phyloP scores from a whole-genome alignment of 345 rosid species.

The Luvunga scandens region DNA sequence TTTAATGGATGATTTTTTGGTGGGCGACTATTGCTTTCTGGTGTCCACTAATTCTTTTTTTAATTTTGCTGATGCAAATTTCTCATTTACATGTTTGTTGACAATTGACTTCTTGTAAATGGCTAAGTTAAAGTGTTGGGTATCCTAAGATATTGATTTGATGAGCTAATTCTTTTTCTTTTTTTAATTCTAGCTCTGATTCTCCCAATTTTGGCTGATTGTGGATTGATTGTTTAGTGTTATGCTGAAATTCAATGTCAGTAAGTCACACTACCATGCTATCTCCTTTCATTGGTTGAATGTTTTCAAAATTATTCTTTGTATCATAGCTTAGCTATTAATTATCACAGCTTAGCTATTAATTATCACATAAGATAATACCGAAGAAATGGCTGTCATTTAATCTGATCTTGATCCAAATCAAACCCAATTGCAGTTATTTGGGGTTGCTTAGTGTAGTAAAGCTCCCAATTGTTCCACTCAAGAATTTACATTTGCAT shows the following conservation, averaged over 20 bases:
- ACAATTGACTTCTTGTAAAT: slow-evolving; percentile 4
- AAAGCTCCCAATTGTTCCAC: neutral
- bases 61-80: slow-evolving; percentile 10
- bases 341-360: neutral
- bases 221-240: neutral
- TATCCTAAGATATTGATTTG: slow-evolving; percentile 9
- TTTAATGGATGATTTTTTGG: slow-evolving; percentile 10
- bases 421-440: neutral
- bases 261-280: neutral
- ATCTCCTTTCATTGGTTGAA: neutral
- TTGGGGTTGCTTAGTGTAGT: neutral
- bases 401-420: neutral
- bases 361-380: neutral
- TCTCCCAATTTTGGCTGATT: neutral
- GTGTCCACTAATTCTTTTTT: slow-evolving; percentile 1
- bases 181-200: neutral
- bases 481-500: neutral
- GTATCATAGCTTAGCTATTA: neutral
- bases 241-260: neutral
- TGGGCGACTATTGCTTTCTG: slow-evolving; percentile 11
- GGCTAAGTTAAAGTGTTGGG: neutral
- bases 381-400: neutral
- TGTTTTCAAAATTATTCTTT: neutral
- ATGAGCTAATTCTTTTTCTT: neutral
- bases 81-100: slow-evolving; percentile 11